phyloP scores from a whole-genome alignment of 805 yeast species.

The Candida corydali region DNA sequence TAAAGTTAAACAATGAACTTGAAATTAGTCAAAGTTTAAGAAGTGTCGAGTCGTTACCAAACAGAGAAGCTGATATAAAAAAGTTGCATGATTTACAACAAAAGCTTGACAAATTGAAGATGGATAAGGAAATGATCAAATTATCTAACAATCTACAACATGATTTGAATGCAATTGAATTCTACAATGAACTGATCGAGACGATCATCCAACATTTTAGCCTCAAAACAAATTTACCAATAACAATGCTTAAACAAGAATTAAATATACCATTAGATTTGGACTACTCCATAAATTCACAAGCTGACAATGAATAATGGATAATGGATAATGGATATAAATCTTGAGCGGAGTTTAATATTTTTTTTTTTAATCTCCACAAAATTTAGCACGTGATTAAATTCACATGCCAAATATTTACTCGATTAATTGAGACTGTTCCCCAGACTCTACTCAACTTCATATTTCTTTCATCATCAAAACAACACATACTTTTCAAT shows the following conservation, averaged over 20 bases:
- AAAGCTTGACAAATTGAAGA: neutral
- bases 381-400: neutral
- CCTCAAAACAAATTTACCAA: neutral
- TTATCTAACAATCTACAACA: neutral
- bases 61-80: neutral
- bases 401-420: too few species aligned
- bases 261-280: constrained; percentile 6
- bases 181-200: constrained; percentile 6
- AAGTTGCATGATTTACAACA: neutral
- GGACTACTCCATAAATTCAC: constrained; percentile 2
- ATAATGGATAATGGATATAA: neutral
- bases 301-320: neutral
- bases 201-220: neutral
- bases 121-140: neutral
- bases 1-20: neutral
- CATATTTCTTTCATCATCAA: neutral
- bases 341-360: too few species aligned
- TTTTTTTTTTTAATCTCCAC: neutral
- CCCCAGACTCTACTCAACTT: neutral
- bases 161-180: constrained; percentile 5
- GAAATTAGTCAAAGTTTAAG: neutral
- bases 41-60: neutral
- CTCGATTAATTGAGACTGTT: too few species aligned
- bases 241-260: neutral
- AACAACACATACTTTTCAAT: neutral